Percentiles rank a stretch among this genome's conserved stretches.
phyloP scores from a whole-genome alignment of 805 yeast species.

The Saccharomycopsis javanensis region DNA sequence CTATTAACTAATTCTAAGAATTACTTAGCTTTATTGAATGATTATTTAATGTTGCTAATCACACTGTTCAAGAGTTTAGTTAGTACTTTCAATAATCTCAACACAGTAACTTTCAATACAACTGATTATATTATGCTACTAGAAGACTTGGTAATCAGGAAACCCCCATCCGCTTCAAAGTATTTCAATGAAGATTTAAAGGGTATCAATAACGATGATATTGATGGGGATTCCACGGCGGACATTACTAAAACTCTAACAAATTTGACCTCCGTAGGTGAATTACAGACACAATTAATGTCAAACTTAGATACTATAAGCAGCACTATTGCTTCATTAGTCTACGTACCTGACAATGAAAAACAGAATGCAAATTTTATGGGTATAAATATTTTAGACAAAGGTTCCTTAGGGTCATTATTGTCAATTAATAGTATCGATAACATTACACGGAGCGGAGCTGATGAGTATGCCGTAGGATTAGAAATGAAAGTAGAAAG shows the following conservation, averaged over 20 bases:
- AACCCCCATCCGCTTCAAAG: slow-evolving; percentile 2
- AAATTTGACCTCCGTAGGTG: neutral
- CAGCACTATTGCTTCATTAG: neutral
- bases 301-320: neutral
- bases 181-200: slow-evolving; percentile 3
- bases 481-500: slow-evolving; percentile 13
- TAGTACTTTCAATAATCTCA: neutral
- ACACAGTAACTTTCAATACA: too few species aligned
- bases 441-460: neutral
- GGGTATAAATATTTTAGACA: neutral
- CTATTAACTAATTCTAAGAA: neutral
- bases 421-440: neutral
- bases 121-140: neutral
- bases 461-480: slow-evolving; percentile 11
- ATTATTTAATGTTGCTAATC: neutral
- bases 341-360: neutral
- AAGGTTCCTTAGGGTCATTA: neutral
- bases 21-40: slow-evolving; percentile 3
- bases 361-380: neutral
- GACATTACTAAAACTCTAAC: slow-evolving; percentile 2
- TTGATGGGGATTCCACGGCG: neutral
- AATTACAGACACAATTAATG: slow-evolving; percentile 5
- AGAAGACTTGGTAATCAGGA: neutral
- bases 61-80: neutral
- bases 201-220: neutral